phyloP scores from a whole-genome alignment of 352 stramenopile genomes.

The Globisporangium paddicum region DNA sequence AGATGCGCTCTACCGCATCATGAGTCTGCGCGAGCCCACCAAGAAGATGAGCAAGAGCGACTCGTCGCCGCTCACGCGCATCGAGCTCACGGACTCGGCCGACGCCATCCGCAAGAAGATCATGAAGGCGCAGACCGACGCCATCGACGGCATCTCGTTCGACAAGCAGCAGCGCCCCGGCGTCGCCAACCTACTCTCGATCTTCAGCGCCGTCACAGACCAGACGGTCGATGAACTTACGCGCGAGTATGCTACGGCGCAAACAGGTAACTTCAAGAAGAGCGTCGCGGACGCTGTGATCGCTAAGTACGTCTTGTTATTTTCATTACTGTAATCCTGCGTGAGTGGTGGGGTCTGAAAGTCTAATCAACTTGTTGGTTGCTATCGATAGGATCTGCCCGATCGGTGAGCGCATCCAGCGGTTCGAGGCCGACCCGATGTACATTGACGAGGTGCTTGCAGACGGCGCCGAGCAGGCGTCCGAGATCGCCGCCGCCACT shows the following conservation, averaged over 20 bases:
- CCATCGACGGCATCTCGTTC: slow-evolving; percentile 61
- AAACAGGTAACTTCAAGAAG: slow-evolving; percentile 94
- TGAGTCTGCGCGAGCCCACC: slow-evolving; percentile 95
- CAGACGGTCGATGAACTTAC: slow-evolving; percentile 76
- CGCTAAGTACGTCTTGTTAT: slow-evolving; percentile 61
- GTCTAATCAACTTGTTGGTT: too few relatives aligned
- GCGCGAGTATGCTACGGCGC: slow-evolving; percentile 44
- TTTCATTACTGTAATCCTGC: too few relatives aligned
- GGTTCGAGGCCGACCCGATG: slow-evolving; percentile 88
- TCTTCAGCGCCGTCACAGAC: slow-evolving; percentile 73
- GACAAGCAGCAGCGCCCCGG: slow-evolving; percentile 93
- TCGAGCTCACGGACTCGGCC: slow-evolving; percentile 90
- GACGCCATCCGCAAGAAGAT: slow-evolving; percentile 81
- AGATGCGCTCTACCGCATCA: slow-evolving; percentile 87
- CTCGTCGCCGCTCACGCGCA: slow-evolving; percentile 85
- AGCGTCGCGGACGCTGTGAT: slow-evolving; percentile 93
- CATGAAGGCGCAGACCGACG: slow-evolving; percentile 89
- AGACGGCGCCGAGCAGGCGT: slow-evolving; percentile 71
- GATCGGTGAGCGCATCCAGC: slow-evolving; percentile 92
- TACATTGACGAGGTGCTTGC: slow-evolving; percentile 90
- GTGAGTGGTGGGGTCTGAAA: too few relatives aligned
- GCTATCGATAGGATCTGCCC: slow-evolving; percentile 76
- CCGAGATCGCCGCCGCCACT: slow-evolving; percentile 52
- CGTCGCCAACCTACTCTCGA: slow-evolving; percentile 95
- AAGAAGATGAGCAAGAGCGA: slow-evolving; percentile 99